Evolutionary conservation across 176 grass and related monocot genomes (phyloP), one percentile per base, ranked within the genome.

Genomic region (Otatea glauca): DNA sequence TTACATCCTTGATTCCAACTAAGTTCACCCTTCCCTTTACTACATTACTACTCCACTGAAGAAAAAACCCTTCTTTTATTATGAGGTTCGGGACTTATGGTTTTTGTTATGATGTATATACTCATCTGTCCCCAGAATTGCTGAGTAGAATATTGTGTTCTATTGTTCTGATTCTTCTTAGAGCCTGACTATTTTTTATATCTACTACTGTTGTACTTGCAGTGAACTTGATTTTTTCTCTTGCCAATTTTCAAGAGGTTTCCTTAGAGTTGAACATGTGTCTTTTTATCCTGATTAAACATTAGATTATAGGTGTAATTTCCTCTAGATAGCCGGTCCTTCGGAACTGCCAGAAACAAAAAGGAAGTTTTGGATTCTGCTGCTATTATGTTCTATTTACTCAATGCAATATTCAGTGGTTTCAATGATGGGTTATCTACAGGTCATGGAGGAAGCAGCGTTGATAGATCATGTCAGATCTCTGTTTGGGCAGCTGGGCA

Each of bases 381-480:
- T 47, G 38, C 14, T 71, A 29, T 7, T 47, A 21, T 71, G 5
- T 25, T 45, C 24, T 8, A 48, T 27, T 72, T 25, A 10, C 10
- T 39, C 49, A 13, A 39, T 75, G 62, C 56, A 72, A 68, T 67
- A 75, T 45, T 78, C 49, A 67, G 27, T 77, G 41, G 15, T 58
- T 77, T 83, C 68, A 70, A 23, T 83, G 24, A 55, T 58, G 55
- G 13, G 47, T 44, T 67, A 44, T 77, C 24, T 70, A 35, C 69
- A 88, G 86, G 86, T 88, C 35, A 88, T 88, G 86, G 86, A 88
- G 61, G 86, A 88, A 59, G 59, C 76, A 59, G 48, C 65, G 14
- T 77, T 88, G 20, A 63, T 88, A 83, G 76, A 65, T 59, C 86
- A 88, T 47, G 68, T 88, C 32, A 83, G 49, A 65, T 83, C 79